Evolutionary conservation across 805 yeast species (phyloP), one percentile per base, ranked within the genome.

Genomic region (Lipomyces yamanashiensis): DNA sequence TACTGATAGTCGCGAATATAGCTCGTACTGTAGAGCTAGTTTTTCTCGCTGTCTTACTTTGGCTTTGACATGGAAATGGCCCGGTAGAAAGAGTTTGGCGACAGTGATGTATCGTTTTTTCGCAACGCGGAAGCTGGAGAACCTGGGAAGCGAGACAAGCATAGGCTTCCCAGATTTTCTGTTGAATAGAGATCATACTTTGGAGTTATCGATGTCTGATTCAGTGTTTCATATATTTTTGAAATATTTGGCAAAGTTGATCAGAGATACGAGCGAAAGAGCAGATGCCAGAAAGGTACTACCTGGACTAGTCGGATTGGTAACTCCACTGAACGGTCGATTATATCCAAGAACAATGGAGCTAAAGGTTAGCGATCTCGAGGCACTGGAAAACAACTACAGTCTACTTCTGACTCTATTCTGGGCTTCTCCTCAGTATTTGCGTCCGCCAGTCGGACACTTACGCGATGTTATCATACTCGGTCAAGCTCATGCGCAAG

Each of bases 271-370:
- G n/a, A 49, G 62, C 33, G 40, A 47, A 15, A 47, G 23, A 8
- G 28, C 51, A 2, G 59, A 50, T 28, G 61, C 62, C 7, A 36
- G 53, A n/a, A 49, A 52, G 34, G 55, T 53, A 13, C 44, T 70
- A 19, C 64, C 69, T 13, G 66, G 71, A 1, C 36, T 70, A 23
- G 57, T 71, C 3, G 71, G 72, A 2, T 56, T 69, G n/a, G 70
- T 71, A 4, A 70, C 71, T 6, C 73, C 73, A 12, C 37, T 71
- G 50, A 67, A 68, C 50, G 71, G 71, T 15, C 58, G 72, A 8
- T 36, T 65, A 19, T 71, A 69, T 33, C 70, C 67, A 1, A 54
- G 70, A 33, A 62, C 64, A 13, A 54, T 44, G 15, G 67, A 64
- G 54, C 47, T 71, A 13, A 54, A 58, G 28, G 49, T 70, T 10